These are phyloP conservation scores for Cornus kousa DNA, from an alignment of 148 eudicot genomes.

Conservation along the genomic window DNA sequence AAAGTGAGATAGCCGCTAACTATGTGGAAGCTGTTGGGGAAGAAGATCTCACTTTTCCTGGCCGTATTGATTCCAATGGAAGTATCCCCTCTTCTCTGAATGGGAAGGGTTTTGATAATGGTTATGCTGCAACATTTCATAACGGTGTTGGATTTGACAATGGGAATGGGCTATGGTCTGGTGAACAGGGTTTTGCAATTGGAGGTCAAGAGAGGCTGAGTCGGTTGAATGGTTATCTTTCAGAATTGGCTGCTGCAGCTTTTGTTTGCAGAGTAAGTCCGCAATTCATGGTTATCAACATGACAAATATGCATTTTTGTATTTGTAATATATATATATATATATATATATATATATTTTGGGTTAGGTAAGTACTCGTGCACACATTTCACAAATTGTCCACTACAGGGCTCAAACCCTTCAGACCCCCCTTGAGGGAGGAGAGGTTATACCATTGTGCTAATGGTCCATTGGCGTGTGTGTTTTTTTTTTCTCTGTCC, in stretches of 20 bases:
- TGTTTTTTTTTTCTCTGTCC: too few species aligned
- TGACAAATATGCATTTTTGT: neutral
- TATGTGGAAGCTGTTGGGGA: slow-evolving; percentile 87
- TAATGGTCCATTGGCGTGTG: too few species aligned
- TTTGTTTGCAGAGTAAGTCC: slow-evolving; percentile 93
- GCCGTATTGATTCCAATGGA: slow-evolving; percentile 37
- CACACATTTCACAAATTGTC: too few species aligned
- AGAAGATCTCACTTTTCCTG: slow-evolving; percentile 47
- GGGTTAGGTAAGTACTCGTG: too few species aligned
- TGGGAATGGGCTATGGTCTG: slow-evolving; percentile 74
- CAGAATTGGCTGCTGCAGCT: slow-evolving; percentile 98
- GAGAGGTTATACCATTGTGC: too few species aligned
- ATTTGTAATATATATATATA: too few species aligned
- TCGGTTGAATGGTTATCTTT: slow-evolving; percentile 74
- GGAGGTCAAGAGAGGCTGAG: slow-evolving; percentile 92
- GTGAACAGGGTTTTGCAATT: slow-evolving; percentile 96
- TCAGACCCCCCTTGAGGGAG: too few species aligned
- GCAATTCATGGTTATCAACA: neutral
- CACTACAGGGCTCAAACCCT: too few species aligned
- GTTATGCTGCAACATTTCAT: slow-evolving; percentile 54
- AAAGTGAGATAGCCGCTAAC: slow-evolving; percentile 95
- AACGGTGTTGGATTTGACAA: slow-evolving; percentile 97
- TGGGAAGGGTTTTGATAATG: slow-evolving; percentile 37
- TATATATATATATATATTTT: too few species aligned
- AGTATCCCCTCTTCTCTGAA: slow-evolving; percentile 30